Evolutionary conservation across 257 asterid genomes (phyloP), one percentile per base, ranked within the genome.

Genomic region (Nicotiana undulata): DNA sequence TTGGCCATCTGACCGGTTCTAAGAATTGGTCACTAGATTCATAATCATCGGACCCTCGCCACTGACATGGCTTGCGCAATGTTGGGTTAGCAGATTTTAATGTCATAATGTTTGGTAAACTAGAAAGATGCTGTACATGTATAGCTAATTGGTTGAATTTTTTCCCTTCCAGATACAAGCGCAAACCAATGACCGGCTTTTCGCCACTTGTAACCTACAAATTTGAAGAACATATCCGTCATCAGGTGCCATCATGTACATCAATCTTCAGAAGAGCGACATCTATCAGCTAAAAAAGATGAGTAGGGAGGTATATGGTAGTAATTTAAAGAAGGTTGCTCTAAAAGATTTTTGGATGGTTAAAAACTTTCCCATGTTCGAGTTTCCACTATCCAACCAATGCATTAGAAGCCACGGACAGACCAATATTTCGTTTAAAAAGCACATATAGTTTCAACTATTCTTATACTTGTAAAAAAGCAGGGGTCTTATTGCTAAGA

Each of bases 31-130:
- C 88, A 15, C 56, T 49, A 5, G 88, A 80, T 61, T 90, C 94
- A 16, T 89, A 91, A 76, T 93, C 98, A 70, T 95, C 97, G 0
- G 99, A 95, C 16, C 99, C 99, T 83, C 94, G 93, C 99, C 99
- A 95, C 31, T 84, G 96, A 64, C 88, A 83, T 66, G 89, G 87
- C 79, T 86, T 87, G 66, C 26, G 20, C 49, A 66, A 18, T 31
- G 77, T 72, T 55, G 81, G 81, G 70, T 84, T 87, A 18, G 87
- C 52, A 44, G 89, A 75, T 84, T 77, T 65, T 17, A 81, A 80
- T 68, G 89, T 53, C 93, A 95, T 91, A 53, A 86, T 89, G 24
- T 86, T 92, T 15, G 99, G 98, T 26, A 88, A 91, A 81, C 94
- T 95, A 12, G 99, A 91, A n/a, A 95, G 95, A 81, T 95, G 99